Base-by-base conservation (phyloP, 1,284 basidiomycete genomes). In the Kwoniella shivajii region DNA sequence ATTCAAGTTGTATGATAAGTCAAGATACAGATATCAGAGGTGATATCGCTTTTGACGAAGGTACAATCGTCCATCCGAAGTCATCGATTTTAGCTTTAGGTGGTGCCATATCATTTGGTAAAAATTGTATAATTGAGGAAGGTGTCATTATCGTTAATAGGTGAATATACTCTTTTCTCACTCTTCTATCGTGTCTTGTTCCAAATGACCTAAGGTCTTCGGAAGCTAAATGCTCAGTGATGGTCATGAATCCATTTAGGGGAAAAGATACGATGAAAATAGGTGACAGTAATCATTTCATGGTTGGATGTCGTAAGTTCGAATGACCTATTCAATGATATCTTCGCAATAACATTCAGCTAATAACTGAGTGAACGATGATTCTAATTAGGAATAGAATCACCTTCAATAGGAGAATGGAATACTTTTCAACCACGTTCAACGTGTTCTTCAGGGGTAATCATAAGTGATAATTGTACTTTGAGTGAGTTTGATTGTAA, bases 61-160 rank as follows among this genome's bases (percentile, higher is more conserved):
- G 89, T 2, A 89, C 88, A 1, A 87, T 97, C 47, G 85, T 99
- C n/a, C 94, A 98, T 66, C 94, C 95, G 0, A 90, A 91, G 72
- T 90, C 90, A 0, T 89, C 88, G 29, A 88, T 98, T 61, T 88
- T 93, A 60, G 92, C 92, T 6, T 85, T 90, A 41, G 86, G 85
- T 5, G 92, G 90, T 0, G 87, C 91, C 3, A 92, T 98, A 61
- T 81, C 90, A 43, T 88, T 98, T 45, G 95, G 92, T 7, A 81
- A 85, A 24, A 85, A 88, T 53, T 94, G 91, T 73, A 90, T 98
- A 66, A 85, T 99, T 51, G 95, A 98, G 71, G 95, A 98, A 75
- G 84, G 84, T 7, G 89, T 85, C 2, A 86, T 92, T 64, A 86
- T 98, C 59, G 86, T 94, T 55, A 95, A 96, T 56, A 30, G 63